These are phyloP conservation scores for Fennellomyces sp. DNA, from an alignment of 371 early-diverging fungal genomes.

Conservation along the genomic window DNA sequence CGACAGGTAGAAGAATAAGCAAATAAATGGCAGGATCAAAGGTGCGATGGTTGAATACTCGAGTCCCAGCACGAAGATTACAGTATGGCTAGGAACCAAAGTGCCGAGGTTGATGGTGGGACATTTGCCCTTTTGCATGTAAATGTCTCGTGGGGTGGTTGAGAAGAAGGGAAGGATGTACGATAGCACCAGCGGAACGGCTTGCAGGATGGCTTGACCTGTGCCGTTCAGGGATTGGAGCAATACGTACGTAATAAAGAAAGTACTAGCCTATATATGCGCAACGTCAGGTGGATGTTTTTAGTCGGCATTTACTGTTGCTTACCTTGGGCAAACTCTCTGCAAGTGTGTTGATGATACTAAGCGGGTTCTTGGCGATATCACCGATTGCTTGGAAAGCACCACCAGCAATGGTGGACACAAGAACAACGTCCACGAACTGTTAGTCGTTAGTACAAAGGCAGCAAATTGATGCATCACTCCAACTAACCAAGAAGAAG, in stretches of 20 bases:
- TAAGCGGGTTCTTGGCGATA: constrained; percentile 47
- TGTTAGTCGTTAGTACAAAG: constrained; percentile 14
- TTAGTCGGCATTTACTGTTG: neutral
- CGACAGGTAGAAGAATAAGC: constrained; percentile 72
- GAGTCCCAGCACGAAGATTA: constrained; percentile 68
- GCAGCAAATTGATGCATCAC: neutral
- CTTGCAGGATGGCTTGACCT: constrained; percentile 68
- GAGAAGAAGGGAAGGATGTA: constrained; percentile 67
- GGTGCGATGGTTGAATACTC: constrained; percentile 84
- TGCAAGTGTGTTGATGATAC: constrained; percentile 56
- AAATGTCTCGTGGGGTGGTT: constrained; percentile 77
- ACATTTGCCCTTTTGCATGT: constrained; percentile 50
- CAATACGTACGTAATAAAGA: constrained; percentile 84
- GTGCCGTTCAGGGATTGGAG: constrained; percentile 72
- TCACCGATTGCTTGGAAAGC: constrained; percentile 48
- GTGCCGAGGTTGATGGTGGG: constrained; percentile 49
- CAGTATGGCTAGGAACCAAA: constrained; percentile 63
- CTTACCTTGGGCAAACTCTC: constrained; percentile 59
- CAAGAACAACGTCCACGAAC: constrained; percentile 83
- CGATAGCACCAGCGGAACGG: constrained; percentile 65
- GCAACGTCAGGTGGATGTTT: neutral
- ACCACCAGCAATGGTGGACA: constrained; percentile 74
- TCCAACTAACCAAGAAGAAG: constrained; percentile 71
- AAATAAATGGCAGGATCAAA: constrained; percentile 75
- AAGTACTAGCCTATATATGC: constrained; percentile 41